Conservation (phyloP, 2,329 filamentous ascomycete genomes). For the Fusarium avenaceum region DNA sequence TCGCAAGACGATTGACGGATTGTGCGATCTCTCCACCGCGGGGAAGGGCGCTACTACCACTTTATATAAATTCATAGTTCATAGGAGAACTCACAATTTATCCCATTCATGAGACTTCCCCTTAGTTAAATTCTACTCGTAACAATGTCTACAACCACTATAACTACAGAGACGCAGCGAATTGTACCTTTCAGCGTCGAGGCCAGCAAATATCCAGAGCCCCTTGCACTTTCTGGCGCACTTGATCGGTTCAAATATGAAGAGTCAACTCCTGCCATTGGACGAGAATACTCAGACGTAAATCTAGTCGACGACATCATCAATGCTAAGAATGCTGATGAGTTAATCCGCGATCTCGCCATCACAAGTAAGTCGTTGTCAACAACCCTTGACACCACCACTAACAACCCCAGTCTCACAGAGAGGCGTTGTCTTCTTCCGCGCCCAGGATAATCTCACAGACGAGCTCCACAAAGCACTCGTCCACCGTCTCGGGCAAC, state of each 20-base stretch:
- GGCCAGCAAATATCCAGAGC: conserved; percentile 13
- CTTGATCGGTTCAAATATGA: conserved; percentile 48
- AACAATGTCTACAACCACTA: neutral
- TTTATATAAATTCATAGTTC: no score
- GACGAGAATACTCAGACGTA: conserved; percentile 65
- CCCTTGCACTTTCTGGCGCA: conserved; percentile 8
- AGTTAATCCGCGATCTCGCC: conserved; percentile 70
- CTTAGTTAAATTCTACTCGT: no score
- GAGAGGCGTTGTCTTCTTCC: conserved; percentile 75
- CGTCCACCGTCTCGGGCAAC: conserved; percentile 69
- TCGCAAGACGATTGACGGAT: conserved; percentile 16
- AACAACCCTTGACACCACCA: accelerated
- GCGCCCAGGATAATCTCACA: conserved; percentile 68
- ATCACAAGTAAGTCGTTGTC: conserved; percentile 63
- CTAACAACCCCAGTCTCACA: conserved; percentile 64
- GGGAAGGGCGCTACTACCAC: neutral
- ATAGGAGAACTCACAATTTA: no score
- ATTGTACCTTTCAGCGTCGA: conserved; percentile 15
- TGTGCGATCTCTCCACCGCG: conserved; percentile 8
- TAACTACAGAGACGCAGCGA: conserved; percentile 12
- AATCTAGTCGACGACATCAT: conserved; percentile 62
- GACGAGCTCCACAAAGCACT: conserved; percentile 73
- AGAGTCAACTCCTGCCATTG: conserved; percentile 62
- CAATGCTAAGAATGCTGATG: conserved; percentile 66
- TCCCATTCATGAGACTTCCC: no score